Base-by-base conservation (phyloP, 2,329 filamentous ascomycete genomes). In the Colletotrichum tanaceti region DNA sequence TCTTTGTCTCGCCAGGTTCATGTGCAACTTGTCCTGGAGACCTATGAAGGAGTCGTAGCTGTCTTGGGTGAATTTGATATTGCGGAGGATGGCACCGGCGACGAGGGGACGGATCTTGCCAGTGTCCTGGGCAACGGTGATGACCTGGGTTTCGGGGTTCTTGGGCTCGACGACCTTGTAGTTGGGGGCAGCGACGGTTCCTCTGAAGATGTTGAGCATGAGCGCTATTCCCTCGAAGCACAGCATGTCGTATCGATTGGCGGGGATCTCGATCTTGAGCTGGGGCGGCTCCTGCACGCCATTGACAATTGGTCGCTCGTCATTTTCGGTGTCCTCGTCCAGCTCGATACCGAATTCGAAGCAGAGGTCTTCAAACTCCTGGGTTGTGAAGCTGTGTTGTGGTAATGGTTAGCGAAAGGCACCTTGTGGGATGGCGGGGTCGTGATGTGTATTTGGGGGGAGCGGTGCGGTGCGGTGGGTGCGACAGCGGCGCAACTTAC, bases 291-390 rank as follows among this genome's bases (percentile, higher is more conserved):
- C 93, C 81, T 97, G 92, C 74, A 91, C 89, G 78, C 91, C 91
- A 82, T 93, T 87, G 75, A 92, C 87, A 67, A 91, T 83, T 39
- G 92, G 92, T 54, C 93, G 86, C 72, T 93, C 89, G 66, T 88
- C 86, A 75, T 93, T 86, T 73, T 93, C 91, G 58, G 93, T 96
- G 80, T 99, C 96, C 84, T 98, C 95, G 83, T 99, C 96, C 74
- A 99, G 88, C 82, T 99, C 96, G 78, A 99, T 97, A 69, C 94
- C 94, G 78, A 97, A 99, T 77, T 99, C 95, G 87, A 99, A 99
- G 82, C 96, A 98, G 74, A 99, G 86, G 77, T 97, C 92, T 81
- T 99, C 96, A 78, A 99, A 99, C 77, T 97, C 93, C 75, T 97
- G 89, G 72, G 93, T 96, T 63, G 95, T 97, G 81, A 93, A 95